Evolutionary conservation across 148 eudicot genomes (phyloP), one percentile per base, ranked within the genome.

Genomic region (Camellia lanceoleosa): DNA sequence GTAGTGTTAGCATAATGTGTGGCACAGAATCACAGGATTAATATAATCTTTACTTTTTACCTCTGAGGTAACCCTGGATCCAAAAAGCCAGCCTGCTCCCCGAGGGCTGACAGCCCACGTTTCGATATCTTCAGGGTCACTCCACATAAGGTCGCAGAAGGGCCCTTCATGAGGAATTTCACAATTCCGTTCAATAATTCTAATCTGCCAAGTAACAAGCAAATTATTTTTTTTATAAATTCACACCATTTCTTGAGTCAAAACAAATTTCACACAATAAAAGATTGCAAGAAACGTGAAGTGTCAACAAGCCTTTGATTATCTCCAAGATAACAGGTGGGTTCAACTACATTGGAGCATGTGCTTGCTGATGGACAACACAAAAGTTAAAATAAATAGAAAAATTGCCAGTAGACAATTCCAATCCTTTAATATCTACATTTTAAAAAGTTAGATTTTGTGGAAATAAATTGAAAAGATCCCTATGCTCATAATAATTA

Each of bases 21-120:
- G 7, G 68, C 42, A 79, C 42, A 58, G 42, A 14, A 43, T 52
- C 16, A 23, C 1, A 12, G 16, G 19, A 30, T 47, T 4, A 64
- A 55, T 55, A 52, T 6, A 19, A 55, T 49, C 1, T 71, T 65
- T 3, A 19, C 30, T 52, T 56, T 80, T 56, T 80, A 94, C 99
- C 97, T 96, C 99, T 64, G 99, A 73, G 44, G 99, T 96, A 78
- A 96, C 99, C 83, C 98, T 91, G 55, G 99, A 96, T 68, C 99
- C 99, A 88, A 96, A 96, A 42, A 96, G 98, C 99, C 99, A 96
- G 59, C 99, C 99, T 52, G 99, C 99, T 64, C 99, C 99, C 54
- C 99, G 92, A 70, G 99, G 99, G 76, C 99, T 96, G 74, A 96
- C 97, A 60, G 99, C 99, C 99, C 99, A 96, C 77, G 99, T 96